A percentile compares a stretch with the other conserved stretches of the same genome.
phyloP scores from a whole-genome alignment of 108 stramenopile species.

The Cyclotella sp. region DNA sequence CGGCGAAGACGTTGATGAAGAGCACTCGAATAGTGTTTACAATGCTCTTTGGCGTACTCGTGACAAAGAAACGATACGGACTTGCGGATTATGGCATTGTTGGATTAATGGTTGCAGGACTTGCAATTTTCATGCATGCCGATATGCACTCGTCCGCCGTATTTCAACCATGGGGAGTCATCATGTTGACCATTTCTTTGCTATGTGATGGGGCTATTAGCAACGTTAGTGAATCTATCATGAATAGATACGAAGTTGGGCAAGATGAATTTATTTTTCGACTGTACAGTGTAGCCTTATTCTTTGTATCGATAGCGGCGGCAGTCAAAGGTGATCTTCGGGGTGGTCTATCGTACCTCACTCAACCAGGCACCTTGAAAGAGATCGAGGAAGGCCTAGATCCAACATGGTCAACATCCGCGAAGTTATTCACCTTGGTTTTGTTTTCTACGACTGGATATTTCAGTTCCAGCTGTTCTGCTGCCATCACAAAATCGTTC shows the following conservation, averaged over 20 bases:
- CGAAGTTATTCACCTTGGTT: conserved; percentile 69
- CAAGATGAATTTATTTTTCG: conserved; percentile 93
- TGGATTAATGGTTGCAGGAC: conserved; percentile 78
- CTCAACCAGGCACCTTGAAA: conserved; percentile 76
- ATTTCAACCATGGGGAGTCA: conserved; percentile 80
- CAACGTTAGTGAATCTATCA: conserved; percentile 86
- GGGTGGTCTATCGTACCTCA: conserved; percentile 68
- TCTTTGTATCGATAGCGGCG: conserved; percentile 79
- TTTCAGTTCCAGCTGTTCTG: conserved; percentile 82
- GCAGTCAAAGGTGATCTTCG: conserved; percentile 71
- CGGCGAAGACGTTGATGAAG: conserved; percentile 92
- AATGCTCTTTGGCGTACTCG: conserved; percentile 87
- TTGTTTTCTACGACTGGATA: conserved; percentile 86
- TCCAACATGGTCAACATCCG: conserved; percentile 68
- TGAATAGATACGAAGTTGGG: conserved; percentile 82
- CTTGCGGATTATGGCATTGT: conserved; percentile 78
- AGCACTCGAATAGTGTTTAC: conserved; percentile 85
- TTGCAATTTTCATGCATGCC: conserved; percentile 91
- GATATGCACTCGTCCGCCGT: conserved; percentile 81
- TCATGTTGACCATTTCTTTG: conserved; percentile 84
- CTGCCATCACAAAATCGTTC: conserved; percentile 91
- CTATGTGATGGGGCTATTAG: conserved; percentile 86
- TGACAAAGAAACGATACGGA: conserved; percentile 72
- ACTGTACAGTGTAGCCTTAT: conserved; percentile 83
- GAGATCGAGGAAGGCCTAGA: conserved; percentile 72